These are phyloP conservation scores for Annulohypoxylon moriforme DNA, from an alignment of 495 filamentous ascomycete genomes.

Conservation along the genomic window DNA sequence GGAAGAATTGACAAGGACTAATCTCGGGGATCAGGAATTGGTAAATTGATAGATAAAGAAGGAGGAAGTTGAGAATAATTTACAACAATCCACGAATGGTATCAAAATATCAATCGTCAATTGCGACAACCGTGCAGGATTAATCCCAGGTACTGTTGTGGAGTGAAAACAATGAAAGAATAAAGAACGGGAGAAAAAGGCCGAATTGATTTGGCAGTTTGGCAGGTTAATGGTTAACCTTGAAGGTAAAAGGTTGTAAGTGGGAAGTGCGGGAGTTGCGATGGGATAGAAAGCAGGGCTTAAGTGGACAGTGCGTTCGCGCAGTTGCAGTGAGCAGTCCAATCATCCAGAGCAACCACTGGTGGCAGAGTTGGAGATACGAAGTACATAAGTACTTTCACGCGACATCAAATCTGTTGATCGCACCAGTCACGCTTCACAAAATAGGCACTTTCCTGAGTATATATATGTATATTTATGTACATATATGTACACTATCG, in stretches of 20 bases:
- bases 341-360: conserved; percentile 7
- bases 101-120: not conserved
- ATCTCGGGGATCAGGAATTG: conserved; percentile 9
- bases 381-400: not conserved
- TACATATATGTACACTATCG: not conserved
- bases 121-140: conserved; percentile 15
- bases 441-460: too few relatives aligned
- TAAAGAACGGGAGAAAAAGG: conserved; percentile 1
- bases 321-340: conserved; percentile 23
- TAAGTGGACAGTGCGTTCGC: conserved; percentile 31
- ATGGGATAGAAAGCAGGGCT: not conserved
- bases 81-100: conserved; percentile 25
- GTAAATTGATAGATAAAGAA: not conserved
- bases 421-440: too few relatives aligned
- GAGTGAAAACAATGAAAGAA: conserved; percentile 27
- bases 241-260: not conserved
- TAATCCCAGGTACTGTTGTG: conserved; percentile 13
- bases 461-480: not conserved
- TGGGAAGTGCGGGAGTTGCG: conserved; percentile 21
- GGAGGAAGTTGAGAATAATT: not conserved
- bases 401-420: too few relatives aligned
- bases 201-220: conserved; percentile 13
- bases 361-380: too few relatives aligned
- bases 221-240: not conserved
- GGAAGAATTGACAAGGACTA: conserved; percentile 8